Percentiles rank a stretch among this genome's conserved stretches.
Evolutionary conservation across 805 yeast genomes (phyloP).

Genomic region (Jamesozyma jinghongensis): DNA sequence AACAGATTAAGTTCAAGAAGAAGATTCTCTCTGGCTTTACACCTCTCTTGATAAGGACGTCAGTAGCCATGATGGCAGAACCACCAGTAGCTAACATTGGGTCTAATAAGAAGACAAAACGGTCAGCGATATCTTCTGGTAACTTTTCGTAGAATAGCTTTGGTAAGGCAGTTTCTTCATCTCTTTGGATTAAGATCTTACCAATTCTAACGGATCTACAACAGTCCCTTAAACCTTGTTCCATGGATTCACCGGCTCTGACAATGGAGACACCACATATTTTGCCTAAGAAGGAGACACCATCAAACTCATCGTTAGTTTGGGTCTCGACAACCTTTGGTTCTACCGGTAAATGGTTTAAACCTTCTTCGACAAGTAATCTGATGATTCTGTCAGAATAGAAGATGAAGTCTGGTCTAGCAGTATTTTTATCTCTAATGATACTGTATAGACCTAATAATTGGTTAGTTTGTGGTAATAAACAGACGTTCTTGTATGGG

Average conservation of each 20-base stretch:
- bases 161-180: constrained; percentile 94
- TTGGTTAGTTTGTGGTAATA: constrained; percentile 85
- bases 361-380: constrained; percentile 87
- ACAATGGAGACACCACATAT: constrained; percentile 98
- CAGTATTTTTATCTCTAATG: constrained; percentile 72
- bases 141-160: constrained; percentile 86
- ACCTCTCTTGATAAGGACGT: constrained; percentile 78
- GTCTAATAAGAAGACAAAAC: constrained; percentile 86
- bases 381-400: constrained; percentile 93
- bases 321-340: constrained; percentile 62
- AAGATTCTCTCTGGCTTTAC: constrained; percentile 80
- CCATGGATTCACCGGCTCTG: constrained; percentile 99
- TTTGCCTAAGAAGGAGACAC: constrained; percentile 78
- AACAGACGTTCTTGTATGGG: constrained; percentile 42
- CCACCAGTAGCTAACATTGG: constrained; percentile 99
- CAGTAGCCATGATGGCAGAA: constrained; percentile 94
- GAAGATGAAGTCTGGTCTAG: constrained; percentile 87
- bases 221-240: constrained; percentile 94
- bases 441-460: constrained; percentile 79
- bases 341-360: constrained; percentile 88
- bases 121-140: constrained; percentile 81
- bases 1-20: constrained; percentile 83
- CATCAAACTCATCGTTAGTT: constrained; percentile 60
- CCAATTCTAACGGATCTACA: constrained; percentile 95
- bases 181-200: constrained; percentile 92